Base-by-base conservation (phyloP, 495 filamentous ascomycete species). In the Neurospora pannonica region DNA sequence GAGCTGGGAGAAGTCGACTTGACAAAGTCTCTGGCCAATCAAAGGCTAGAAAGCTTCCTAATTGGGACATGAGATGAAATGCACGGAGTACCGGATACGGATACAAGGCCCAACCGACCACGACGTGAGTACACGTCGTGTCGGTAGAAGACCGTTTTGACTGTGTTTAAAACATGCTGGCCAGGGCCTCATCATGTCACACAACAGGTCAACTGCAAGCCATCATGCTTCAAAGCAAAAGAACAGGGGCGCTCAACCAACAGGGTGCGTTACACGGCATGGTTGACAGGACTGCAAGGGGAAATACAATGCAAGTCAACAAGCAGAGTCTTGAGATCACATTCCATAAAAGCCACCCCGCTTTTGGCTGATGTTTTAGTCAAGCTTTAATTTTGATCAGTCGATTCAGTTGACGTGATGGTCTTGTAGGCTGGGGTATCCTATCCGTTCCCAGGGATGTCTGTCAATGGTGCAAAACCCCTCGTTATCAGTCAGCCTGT, bases 1-100 rank as follows among this genome's bases (percentile, higher is more conserved):
- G 54, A 67, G 54, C 54, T 67, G 54, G 54, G 15, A 67, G 28
- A 34, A 67, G 54, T 34, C 28, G 11, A 60, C 28, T 60, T 13
- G 24, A 54, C 46, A 62, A 31, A 31, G 13, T 8, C 21, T 13
- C 13, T 74, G 75, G 54, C 78, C 78, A 80, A 80, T 80, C 74
- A 79, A 38, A 38, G 42, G 24, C 24, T 37, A 31, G 69, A 38
- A 48, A 19, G 19, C 38, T 31, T 79, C 78, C 78, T 72, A 69
- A 79, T 79, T 38, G 8, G 78, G 78, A 34, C 54, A 62, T 62
- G 54, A 62, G 24, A 62, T 62, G 54, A 62, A 62, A 62, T 62
- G 54, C 54, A 62, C 54, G 13, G 13, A 34, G 54, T 62, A 62
- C 13, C 54, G 28, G 28, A 31, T 62, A 62, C 54, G 54, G 24